Base-by-base conservation (phyloP, 805 yeast genomes). In the Candida bentonensis region DNA sequence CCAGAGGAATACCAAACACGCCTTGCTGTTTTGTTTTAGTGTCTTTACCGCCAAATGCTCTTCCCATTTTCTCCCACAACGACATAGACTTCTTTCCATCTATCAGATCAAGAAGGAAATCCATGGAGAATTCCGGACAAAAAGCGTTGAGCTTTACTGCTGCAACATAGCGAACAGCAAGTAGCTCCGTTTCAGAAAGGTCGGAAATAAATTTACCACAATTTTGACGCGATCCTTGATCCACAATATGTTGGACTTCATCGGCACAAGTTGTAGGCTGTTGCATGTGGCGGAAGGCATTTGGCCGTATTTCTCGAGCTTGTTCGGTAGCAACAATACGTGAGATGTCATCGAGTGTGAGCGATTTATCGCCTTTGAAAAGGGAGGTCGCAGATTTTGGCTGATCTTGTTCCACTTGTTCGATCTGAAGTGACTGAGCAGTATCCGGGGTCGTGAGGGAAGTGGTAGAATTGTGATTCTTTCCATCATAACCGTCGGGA, bases 311-410 rank as follows among this genome's bases (percentile, higher is more conserved):
- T 49, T 85, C 95, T 50, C 96, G 70, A 0, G 97, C 95, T 61
- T 89, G 96, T 55, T 92, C 96, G 7, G 95, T 89, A 2, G 96
- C 95, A 4, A 92, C 96, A 57, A 92, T 89, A 51, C 97, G 72
- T 4, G 97, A 95, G 53, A 92, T 92, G 62, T 92, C 99, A 62
- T 92, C 97, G 53, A 92, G 71, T 0, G 96, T 89, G 44, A 92
- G 72, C 0, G 89, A 80, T 52, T 82, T 84, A 52, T 89, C 94
- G 55, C 78, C 82, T 54, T 80, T 76, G 44, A 87, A 71, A 42
- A 84, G 68, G 51, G 76, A 80, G 1, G 86, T 73, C 0, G 36
- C n/a, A n/a, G 36, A 9, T 17, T 9, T 5, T n/a, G n/a, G n/a
- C 17, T 30, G 36, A 13, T 30, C 36, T 11, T 11, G n/a, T 30